A percentile compares a stretch with the other conserved stretches of the same genome.
phyloP scores from a whole-genome alignment of 345 rosid species.

The Balakata baccata region DNA sequence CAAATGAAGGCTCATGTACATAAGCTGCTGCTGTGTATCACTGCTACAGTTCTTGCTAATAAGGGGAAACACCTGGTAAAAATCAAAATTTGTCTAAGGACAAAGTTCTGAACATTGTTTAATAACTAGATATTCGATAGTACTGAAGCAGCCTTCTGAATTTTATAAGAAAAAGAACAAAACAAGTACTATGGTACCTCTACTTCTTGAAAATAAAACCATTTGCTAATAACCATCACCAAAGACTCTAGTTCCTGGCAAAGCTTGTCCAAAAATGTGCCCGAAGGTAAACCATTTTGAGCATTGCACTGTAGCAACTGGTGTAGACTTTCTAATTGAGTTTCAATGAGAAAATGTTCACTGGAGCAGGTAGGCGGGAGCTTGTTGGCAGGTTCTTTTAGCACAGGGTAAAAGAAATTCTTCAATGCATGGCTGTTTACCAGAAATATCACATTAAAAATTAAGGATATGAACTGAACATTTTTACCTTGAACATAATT shows the following conservation, averaged over 20 bases:
- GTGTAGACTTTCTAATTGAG: constrained; percentile 44
- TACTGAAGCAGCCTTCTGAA: neutral
- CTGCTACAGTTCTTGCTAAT: constrained; percentile 45
- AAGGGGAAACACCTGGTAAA: constrained; percentile 52
- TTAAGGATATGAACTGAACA: neutral
- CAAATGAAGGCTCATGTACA: constrained; percentile 51
- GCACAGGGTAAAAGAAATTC: constrained; percentile 48
- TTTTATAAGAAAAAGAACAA: neutral
- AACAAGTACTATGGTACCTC: constrained; percentile 43
- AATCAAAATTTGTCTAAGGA: constrained; percentile 21
- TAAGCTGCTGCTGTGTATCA: constrained; percentile 55
- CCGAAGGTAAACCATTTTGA: constrained; percentile 23
- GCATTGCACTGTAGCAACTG: constrained; percentile 33
- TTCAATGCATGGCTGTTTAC: constrained; percentile 55
- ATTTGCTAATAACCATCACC: constrained; percentile 34
- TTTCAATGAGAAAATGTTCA: constrained; percentile 32
- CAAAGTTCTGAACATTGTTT: constrained; percentile 10
- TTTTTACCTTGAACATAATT: neutral
- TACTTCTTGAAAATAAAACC: constrained; percentile 48
- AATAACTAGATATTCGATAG: neutral
- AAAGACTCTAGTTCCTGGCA: constrained; percentile 44
- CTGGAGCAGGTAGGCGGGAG: constrained; percentile 19
- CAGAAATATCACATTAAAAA: neutral
- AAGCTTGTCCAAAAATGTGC: constrained; percentile 42
- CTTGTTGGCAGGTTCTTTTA: constrained; percentile 36